A percentile compares a stretch with the other conserved stretches of the same genome.
These are phyloP conservation scores for Oryza rufipogon DNA, from an alignment of 176 grass and related monocot genomes.

Conservation along the genomic window DNA sequence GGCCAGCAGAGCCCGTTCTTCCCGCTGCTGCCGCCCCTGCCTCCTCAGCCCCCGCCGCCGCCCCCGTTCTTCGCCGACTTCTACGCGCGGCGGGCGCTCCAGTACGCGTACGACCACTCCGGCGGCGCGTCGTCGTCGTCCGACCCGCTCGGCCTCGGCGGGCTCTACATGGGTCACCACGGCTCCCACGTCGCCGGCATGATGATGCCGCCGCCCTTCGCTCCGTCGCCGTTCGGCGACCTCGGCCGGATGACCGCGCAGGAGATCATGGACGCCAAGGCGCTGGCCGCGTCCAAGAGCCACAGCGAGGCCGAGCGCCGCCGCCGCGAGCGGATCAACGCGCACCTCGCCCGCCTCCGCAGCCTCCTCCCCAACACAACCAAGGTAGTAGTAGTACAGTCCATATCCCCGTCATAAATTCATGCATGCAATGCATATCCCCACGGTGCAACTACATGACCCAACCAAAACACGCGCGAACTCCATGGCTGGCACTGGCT, in stretches of 20 bases:
- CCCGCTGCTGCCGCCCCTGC: slow-evolving; percentile 58
- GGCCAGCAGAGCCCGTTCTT: slow-evolving; percentile 62
- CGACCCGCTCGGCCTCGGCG: slow-evolving; percentile 78
- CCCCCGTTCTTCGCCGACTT: slow-evolving; percentile 76
- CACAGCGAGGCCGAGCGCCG: slow-evolving; percentile 99
- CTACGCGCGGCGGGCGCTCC: slow-evolving; percentile 74
- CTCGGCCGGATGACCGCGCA: slow-evolving; percentile 68
- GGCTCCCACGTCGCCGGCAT: slow-evolving; percentile 37
- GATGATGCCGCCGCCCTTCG: slow-evolving; percentile 61
- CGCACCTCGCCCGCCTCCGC: slow-evolving; percentile 84
- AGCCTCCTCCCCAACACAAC: slow-evolving; percentile 97
- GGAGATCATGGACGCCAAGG: slow-evolving; percentile 94
- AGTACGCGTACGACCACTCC: slow-evolving; percentile 71
- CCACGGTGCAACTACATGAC: neutral
- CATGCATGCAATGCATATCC: neutral
- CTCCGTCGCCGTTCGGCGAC: slow-evolving; percentile 60
- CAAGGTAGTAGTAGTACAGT: slow-evolving; percentile 54
- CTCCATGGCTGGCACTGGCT: slow-evolving; percentile 26
- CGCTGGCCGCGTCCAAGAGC: slow-evolving; percentile 94
- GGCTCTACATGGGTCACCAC: slow-evolving; percentile 71
- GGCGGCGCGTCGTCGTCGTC: slow-evolving; percentile 66
- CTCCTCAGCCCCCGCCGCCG: slow-evolving; percentile 44
- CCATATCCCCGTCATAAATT: neutral
- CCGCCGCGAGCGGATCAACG: slow-evolving; percentile 96
- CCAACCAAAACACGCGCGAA: slow-evolving; percentile 14